Evolutionary conservation across 768 basidiomycete genomes (phyloP), one percentile per base, ranked within the genome.

Genomic region (Collybia nuda): DNA sequence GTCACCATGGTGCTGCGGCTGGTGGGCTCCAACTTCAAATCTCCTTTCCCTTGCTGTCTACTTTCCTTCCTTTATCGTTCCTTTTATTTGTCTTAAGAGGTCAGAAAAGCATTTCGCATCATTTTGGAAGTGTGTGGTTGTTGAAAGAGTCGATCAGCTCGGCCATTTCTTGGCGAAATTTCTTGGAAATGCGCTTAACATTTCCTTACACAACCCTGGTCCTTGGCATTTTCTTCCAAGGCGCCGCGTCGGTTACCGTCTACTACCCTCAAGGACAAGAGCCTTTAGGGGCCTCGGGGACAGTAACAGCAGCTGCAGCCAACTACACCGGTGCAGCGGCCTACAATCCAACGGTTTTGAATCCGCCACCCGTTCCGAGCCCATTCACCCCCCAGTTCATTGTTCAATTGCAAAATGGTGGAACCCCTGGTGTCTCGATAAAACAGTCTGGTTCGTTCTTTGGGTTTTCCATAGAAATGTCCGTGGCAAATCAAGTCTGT

Each of bases 381-480:
- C 71, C 74, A 5, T 57, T 73, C 4, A 62, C 71, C 17, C 75
- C 71, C 1, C 63, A 72, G 24, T 81, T 85, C 59, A 56, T 56
- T 21, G 61, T 85, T 6, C 70, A 76, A 51, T 62, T 86, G 35
- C 64, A 69, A 24, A 61, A 62, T 53, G 62, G 62, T 9, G 68
- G 65, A 6, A 65, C 68, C 7, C 44, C 57, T 1, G 69, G 67
- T 12, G 58, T 70, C 1, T 74, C 74, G 5, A 73, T 76, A 26
- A 54, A 59, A 8, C 69, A 71, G 46, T 56, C 52, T 19, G 75
- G 71, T 26, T 56, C 61, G 1, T 76, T 76, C 54, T 62, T 84
- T 40, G 84, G 84, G 0, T 86, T 85, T 57, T 79, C 76, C 1
- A 70, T 87, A 40, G 84, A 87, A 64, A 74, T 85, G 70, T 83